Conservation (phyloP, 345 rosid genomes). For the Sonneratia caseolaris region DNA sequence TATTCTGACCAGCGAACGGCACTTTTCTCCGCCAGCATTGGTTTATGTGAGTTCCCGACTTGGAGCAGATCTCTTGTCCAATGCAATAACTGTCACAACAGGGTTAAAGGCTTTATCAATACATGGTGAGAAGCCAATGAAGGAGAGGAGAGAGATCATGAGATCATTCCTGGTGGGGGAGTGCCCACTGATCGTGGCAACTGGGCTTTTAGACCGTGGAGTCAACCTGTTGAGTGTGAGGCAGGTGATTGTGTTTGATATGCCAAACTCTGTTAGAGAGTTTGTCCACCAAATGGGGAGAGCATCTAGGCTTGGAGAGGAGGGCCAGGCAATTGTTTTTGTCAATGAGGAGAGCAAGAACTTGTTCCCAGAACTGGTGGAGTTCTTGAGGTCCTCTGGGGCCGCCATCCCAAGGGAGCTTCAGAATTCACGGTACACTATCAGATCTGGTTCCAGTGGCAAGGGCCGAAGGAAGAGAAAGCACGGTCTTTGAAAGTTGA, state of each 20-base stretch:
- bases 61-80: slow-evolving; percentile 86
- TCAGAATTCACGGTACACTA: slow-evolving; percentile 29
- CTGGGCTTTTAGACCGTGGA: slow-evolving; percentile 80
- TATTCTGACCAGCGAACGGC: slow-evolving; percentile 60
- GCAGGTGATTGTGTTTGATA: slow-evolving; percentile 84
- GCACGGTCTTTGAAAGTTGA: slow-evolving; percentile 21
- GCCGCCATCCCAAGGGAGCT: slow-evolving; percentile 72
- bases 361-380: slow-evolving; percentile 52
- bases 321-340: slow-evolving; percentile 56
- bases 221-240: slow-evolving; percentile 68
- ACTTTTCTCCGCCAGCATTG: slow-evolving; percentile 65
- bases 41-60: slow-evolving; percentile 75
- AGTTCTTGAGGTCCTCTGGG: slow-evolving; percentile 51
- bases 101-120: slow-evolving; percentile 72
- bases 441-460: slow-evolving; percentile 20
- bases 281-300: slow-evolving; percentile 85
- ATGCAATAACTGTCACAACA: slow-evolving; percentile 57
- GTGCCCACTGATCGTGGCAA: slow-evolving; percentile 65
- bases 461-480: slow-evolving; percentile 58
- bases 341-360: slow-evolving; percentile 60
- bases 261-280: slow-evolving; percentile 71
- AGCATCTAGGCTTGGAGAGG: slow-evolving; percentile 74
- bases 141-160: slow-evolving; percentile 79
- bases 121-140: slow-evolving; percentile 89
- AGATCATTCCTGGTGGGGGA: slow-evolving; percentile 61